Percentiles rank a stretch among this genome's conserved stretches.
Conservation (phyloP, 2,329 filamentous ascomycete genomes). For the Pestalotiopsis sp. region DNA sequence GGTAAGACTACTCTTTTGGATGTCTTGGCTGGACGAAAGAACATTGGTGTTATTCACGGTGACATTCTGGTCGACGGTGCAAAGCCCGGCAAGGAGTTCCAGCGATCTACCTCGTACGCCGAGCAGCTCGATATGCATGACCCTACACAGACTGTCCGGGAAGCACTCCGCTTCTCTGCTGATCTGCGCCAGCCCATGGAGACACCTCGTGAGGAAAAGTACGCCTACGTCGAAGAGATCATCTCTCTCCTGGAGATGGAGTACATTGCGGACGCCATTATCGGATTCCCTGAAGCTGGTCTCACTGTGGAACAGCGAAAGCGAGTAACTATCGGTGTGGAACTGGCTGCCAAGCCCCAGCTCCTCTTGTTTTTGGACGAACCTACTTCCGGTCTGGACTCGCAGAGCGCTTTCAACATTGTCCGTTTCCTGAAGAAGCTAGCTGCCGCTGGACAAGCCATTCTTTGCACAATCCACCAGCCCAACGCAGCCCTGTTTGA, state of each 20-base stretch:
- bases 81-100: constrained; percentile 62
- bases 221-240: constrained; percentile 64
- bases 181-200: constrained; percentile 59
- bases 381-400: constrained; percentile 75
- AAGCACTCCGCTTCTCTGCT: constrained; percentile 66
- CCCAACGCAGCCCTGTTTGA: constrained; percentile 86
- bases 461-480: constrained; percentile 90
- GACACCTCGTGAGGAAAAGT: constrained; percentile 56
- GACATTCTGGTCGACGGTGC: constrained; percentile 60
- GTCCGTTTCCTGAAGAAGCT: constrained; percentile 78
- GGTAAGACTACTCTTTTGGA: constrained; percentile 87
- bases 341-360: constrained; percentile 81
- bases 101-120: constrained; percentile 63
- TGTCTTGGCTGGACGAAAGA: constrained; percentile 66
- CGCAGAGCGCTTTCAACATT: constrained; percentile 75
- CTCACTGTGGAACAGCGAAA: constrained; percentile 68
- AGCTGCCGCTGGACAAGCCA: constrained; percentile 79
- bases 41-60: constrained; percentile 61
- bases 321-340: constrained; percentile 89
- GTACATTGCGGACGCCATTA: constrained; percentile 59
- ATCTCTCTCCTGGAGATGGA: constrained; percentile 63
- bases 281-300: constrained; percentile 67
- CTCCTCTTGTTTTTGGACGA: constrained; percentile 79
- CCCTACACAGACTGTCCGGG: constrained; percentile 63
- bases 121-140: constrained; percentile 67